Percentiles rank a stretch among this genome's conserved stretches.
Evolutionary conservation across 331 rosid species (phyloP).

Genomic region (Quercus phellos): DNA sequence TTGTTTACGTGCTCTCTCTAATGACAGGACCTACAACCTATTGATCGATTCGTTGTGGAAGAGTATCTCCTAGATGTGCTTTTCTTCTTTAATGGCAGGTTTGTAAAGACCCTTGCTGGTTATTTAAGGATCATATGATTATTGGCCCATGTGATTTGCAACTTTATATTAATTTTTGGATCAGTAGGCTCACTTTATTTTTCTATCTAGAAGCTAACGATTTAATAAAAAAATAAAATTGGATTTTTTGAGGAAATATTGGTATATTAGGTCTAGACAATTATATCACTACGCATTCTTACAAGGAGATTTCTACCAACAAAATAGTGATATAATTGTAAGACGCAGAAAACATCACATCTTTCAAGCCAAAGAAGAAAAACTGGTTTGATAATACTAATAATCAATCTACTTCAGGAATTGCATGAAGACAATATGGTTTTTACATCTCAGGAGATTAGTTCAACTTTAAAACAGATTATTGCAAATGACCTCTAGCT

Average conservation of each 20-base stretch:
- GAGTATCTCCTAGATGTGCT: constrained; percentile 97
- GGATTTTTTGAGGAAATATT: background rate
- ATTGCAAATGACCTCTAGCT: too few relatives aligned
- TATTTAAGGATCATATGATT: background rate
- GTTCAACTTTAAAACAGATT: too few relatives aligned
- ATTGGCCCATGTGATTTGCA: background rate
- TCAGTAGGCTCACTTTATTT: background rate
- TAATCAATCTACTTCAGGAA: too few relatives aligned
- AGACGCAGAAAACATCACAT: too few relatives aligned
- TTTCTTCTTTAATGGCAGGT: constrained; percentile 96
- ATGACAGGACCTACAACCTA: constrained; percentile 86
- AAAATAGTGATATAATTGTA: background rate
- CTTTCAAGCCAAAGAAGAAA: too few relatives aligned
- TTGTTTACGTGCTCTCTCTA: constrained; percentile 10
- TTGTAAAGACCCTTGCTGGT: constrained; percentile 36
- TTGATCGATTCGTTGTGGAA: constrained; percentile 91
- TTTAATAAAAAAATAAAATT: background rate
- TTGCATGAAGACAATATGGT: too few relatives aligned
- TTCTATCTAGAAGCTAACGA: background rate
- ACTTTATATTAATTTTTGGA: background rate
- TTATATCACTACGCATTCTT: too few relatives aligned
- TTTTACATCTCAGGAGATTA: too few relatives aligned
- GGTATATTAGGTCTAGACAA: background rate
- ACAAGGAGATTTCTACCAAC: too few relatives aligned
- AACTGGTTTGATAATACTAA: too few relatives aligned